These are phyloP conservation scores for Cryomyces minteri DNA, from an alignment of 495 filamentous ascomycete genomes.

Conservation along the genomic window DNA sequence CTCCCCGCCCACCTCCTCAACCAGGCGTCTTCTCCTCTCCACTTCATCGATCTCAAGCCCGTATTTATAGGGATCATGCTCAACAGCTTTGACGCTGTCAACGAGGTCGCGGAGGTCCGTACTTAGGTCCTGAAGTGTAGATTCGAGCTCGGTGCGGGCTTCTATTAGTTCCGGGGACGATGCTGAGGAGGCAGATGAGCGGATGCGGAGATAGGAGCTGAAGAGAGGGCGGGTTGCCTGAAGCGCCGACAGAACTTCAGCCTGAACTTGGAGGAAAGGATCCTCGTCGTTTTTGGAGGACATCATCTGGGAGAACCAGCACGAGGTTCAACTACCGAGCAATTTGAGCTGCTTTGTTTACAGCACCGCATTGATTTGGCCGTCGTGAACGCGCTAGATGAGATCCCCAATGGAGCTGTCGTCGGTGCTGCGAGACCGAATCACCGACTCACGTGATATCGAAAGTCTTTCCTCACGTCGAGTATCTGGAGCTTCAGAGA, in stretches of 20 bases:
- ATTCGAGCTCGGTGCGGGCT: constrained; percentile 65
- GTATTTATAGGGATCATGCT: constrained; percentile 76
- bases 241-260: constrained; percentile 72
- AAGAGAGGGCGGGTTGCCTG: constrained; percentile 67
- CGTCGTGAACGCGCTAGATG: neutral
- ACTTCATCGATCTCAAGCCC: constrained; percentile 77
- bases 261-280: constrained; percentile 86
- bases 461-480: neutral
- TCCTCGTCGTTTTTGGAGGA: constrained; percentile 58
- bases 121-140: constrained; percentile 53
- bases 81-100: constrained; percentile 73
- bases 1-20: constrained; percentile 77
- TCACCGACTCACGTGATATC: neutral
- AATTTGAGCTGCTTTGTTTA: neutral
- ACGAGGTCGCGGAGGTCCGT: constrained; percentile 80
- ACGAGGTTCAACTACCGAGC: neutral
- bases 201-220: constrained; percentile 90
- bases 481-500: neutral
- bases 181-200: constrained; percentile 53
- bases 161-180: constrained; percentile 71
- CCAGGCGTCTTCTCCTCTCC: constrained; percentile 56
- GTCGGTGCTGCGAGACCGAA: neutral
- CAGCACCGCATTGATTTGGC: neutral
- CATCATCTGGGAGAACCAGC: constrained; percentile 34
- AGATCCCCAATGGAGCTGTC: neutral